Evolutionary conservation across 345 rosid species (phyloP).

Genomic region (Eucalyptus marginata): DNA sequence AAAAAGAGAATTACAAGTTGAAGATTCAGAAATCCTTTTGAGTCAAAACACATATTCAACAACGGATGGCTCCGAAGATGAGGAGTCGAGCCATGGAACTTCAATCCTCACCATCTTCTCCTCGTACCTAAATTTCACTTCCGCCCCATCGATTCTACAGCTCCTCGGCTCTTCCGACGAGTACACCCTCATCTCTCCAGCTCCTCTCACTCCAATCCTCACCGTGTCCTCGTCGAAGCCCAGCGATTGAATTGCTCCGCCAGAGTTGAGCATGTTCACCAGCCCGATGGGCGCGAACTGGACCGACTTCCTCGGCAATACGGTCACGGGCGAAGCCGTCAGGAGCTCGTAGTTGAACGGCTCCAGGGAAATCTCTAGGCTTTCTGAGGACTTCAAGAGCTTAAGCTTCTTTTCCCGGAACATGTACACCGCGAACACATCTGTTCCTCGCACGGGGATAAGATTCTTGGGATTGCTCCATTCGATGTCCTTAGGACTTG

Average conservation of each 20-base stretch:
- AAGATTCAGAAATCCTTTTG: neutral
- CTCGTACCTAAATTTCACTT: constrained; percentile 40
- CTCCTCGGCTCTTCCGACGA: constrained; percentile 51
- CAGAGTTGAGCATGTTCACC: constrained; percentile 76
- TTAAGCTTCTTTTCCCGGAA: constrained; percentile 53
- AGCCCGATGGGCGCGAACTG: constrained; percentile 75
- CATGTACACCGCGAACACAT: constrained; percentile 54
- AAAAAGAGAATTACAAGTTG: neutral
- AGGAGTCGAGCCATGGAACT: constrained; percentile 55
- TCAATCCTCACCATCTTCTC: constrained; percentile 34
- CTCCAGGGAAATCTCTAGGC: constrained; percentile 46
- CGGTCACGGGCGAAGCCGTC: constrained; percentile 54
- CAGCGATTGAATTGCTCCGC: constrained; percentile 68
- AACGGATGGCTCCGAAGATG: constrained; percentile 13
- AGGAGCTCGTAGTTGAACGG: constrained; percentile 79
- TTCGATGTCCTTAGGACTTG: constrained; percentile 54
- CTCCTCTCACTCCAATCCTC: constrained; percentile 43
- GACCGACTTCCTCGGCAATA: neutral
- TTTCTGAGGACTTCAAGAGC: constrained; percentile 33
- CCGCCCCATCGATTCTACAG: constrained; percentile 53
- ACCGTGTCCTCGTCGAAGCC: constrained; percentile 8
- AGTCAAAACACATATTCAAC: constrained; percentile 45
- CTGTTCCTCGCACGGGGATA: constrained; percentile 41
- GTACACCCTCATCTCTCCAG: constrained; percentile 59
- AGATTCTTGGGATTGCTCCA: constrained; percentile 80